Evolutionary conservation across 768 basidiomycete genomes (phyloP), one percentile per base, ranked within the genome.

Genomic region (Nidularia pulvinata): DNA sequence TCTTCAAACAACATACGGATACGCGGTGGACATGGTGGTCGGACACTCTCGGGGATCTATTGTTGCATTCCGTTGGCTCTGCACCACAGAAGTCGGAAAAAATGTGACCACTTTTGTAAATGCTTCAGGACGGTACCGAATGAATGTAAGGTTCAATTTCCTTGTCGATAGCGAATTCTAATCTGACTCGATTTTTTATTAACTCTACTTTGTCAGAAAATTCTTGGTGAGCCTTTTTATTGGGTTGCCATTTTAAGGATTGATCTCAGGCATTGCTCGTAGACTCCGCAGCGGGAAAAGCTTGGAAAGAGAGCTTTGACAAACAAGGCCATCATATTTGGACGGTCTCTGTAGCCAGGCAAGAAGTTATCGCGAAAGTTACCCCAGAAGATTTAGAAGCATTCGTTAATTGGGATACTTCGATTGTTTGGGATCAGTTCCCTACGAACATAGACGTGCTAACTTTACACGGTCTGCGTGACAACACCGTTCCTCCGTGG

Each of bases 11-110:
- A 70, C 66, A 30, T 84, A 83, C 58, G 88, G 88, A 2, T 94
- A 93, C 65, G 70, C 77, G 34, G 69, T 91, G 48, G 86, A 86
- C 61, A 67, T 89, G 51, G 64, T 93, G 37, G 79, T 94, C 5
- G 90, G 85, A 1, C 92, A 94, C 67, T 93, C 91, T 13, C 83
- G 89, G 35, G 91, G 88, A 6, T 82, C 86, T 22, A 65, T 92
- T n/a, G 81, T 79, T 16, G 81, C 76, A 0, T 80, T 88, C 62
- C 72, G 77, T 53, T 93, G 91, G 90, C 60, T 91, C 25, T 84
- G 85, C 61, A 83, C 79, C 13, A 74, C 83, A 1, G 74, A 80
- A 46, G 83, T 84, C 57, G 88, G 84, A 25, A 73, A 69, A 54
- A 68, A 63, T 43, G 82, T 87, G 42, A 68, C 79, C 7, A 82